phyloP scores from a whole-genome alignment of 345 rosid genomes.

The Hypericum androsaemum region DNA sequence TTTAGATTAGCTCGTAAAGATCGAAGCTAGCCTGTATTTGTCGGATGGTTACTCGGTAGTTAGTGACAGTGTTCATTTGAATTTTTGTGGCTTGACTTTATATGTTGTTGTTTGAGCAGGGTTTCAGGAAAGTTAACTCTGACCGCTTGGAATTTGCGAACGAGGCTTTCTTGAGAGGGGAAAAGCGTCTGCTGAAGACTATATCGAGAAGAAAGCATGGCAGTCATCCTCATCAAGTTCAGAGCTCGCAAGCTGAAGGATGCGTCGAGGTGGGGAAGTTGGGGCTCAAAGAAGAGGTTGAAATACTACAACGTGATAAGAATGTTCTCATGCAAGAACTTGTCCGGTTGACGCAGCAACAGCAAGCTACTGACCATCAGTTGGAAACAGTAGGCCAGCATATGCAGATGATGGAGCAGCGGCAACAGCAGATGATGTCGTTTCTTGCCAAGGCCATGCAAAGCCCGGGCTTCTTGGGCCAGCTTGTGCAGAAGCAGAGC shows the following conservation, averaged over 20 bases:
- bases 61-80: too few relatives aligned
- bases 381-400: constrained; percentile 21
- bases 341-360: constrained; percentile 22
- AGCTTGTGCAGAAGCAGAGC: constrained; percentile 29
- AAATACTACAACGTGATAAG: constrained; percentile 29
- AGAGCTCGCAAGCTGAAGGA: constrained; percentile 19
- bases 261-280: background rate
- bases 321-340: constrained; percentile 35
- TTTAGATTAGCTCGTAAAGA: too few relatives aligned
- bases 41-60: too few relatives aligned
- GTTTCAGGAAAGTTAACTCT: constrained; percentile 58
- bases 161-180: constrained; percentile 48
- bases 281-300: constrained; percentile 32
- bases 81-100: too few relatives aligned
- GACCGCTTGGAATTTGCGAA: constrained; percentile 62
- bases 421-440: constrained; percentile 31
- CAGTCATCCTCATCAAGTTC: constrained; percentile 31
- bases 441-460: too few relatives aligned
- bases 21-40: too few relatives aligned
- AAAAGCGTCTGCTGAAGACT: constrained; percentile 40
- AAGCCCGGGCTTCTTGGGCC: constrained; percentile 10
- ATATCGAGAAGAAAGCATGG: constrained; percentile 53
- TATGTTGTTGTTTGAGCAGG: constrained; percentile 21
- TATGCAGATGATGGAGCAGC: constrained; percentile 30
- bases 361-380: constrained; percentile 24